These are phyloP conservation scores for Euphorbia schlechtendalii DNA, from an alignment of 441 rosid species.

Conservation along the genomic window DNA sequence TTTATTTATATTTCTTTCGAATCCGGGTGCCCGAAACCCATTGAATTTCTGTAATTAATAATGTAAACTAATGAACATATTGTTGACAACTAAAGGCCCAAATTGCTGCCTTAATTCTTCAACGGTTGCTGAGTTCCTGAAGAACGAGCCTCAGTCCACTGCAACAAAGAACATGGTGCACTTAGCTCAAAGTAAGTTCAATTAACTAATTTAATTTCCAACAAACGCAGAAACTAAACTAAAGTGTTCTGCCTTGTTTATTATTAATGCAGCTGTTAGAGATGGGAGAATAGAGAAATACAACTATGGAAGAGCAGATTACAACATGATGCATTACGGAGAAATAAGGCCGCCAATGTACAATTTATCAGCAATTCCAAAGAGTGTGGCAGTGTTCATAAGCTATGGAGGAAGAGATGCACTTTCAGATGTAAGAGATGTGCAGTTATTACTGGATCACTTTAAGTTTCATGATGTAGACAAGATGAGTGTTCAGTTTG, in stretches of 20 bases:
- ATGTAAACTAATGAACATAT: not conserved
- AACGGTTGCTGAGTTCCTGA: slow-evolving; percentile 47
- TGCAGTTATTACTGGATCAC: slow-evolving; percentile 43
- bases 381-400: slow-evolving; percentile 56
- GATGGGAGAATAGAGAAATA: slow-evolving; percentile 54
- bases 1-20: too few relatives aligned
- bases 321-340: slow-evolving; percentile 60
- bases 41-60: not conserved
- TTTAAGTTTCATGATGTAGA: slow-evolving; percentile 60
- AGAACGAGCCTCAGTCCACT: slow-evolving; percentile 78
- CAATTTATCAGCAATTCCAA: slow-evolving; percentile 72
- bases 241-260: not conserved
- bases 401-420: slow-evolving; percentile 75
- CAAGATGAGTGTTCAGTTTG: slow-evolving; percentile 52
- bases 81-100: slow-evolving; percentile 33
- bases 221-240: not conserved
- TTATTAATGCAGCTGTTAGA: slow-evolving; percentile 60
- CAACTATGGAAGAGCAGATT: slow-evolving; percentile 45
- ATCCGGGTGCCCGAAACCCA: too few relatives aligned
- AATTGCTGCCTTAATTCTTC: slow-evolving; percentile 85
- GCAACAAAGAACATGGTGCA: slow-evolving; percentile 86
- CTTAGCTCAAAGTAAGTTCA: slow-evolving; percentile 68
- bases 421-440: slow-evolving; percentile 57
- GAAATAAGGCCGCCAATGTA: slow-evolving; percentile 49
- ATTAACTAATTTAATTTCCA: not conserved